Evolutionary conservation across 2,329 filamentous ascomycete genomes (phyloP), one percentile per base, ranked within the genome.

Genomic region (Arachnopeziza araneosa): DNA sequence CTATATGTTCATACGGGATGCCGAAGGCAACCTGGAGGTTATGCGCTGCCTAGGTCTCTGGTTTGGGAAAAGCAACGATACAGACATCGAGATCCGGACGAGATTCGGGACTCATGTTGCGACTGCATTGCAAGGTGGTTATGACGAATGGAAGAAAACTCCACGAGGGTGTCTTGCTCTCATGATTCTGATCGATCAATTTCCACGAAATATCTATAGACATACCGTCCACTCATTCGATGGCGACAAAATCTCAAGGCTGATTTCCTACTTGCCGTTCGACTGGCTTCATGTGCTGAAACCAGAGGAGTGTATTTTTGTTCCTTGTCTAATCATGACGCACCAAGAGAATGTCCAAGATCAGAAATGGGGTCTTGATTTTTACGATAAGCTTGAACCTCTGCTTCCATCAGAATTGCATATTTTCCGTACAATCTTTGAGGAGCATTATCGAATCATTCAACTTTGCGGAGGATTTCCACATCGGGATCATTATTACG

Each of bases 101-200:
- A 52, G 55, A 17, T 58, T 61, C 24, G 59, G 59, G 12, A 21
- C 12, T 12, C 59, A 58, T 24, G 59, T 61, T 9, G 59, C 55
- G 6, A 21, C 52, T 2, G 59, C 59, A 19, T 48, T 57, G 7
- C 44, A 44, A 17, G 55, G 55, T 12, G 56, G 23, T 1, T 58
- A 36, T 10, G 32, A 52, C 2, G 22, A 52, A 21, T 63, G 61
- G 58, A 56, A 52, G 50, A 19, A 53, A 4, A 55, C 56, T 32
- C 68, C 51, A 50, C 65, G 53, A 1, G 71, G 72, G 3, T 67
- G 68, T 21, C 64, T 74, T n/a, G 73, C 73, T 6, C 62, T 74
- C 17, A 70, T 75, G 55, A 65, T 75, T 23, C 68, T 74, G 1
- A 68, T 74, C 19, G 72, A 75, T 60, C 73, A 75, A 63, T 72